Evolutionary conservation across 1,284 basidiomycete species (phyloP).

Genomic region (Crepidotus sp.): DNA sequence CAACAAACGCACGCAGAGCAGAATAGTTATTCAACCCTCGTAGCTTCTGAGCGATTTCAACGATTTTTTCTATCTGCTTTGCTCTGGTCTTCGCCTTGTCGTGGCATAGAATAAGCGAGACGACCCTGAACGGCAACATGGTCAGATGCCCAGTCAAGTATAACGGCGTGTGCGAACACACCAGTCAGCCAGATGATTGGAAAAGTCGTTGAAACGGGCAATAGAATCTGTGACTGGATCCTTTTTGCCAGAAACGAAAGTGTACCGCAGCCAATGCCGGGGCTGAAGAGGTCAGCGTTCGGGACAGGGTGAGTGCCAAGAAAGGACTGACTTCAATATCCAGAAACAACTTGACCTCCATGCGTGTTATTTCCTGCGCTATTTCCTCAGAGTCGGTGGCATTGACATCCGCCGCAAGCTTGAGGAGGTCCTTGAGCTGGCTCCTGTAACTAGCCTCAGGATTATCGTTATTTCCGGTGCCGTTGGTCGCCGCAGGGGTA

Average conservation of each 20-base stretch:
- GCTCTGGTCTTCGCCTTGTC: conserved; percentile 59
- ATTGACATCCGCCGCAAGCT: conserved; percentile 46
- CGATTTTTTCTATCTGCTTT: conserved; percentile 68
- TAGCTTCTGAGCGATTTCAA: conserved; percentile 63
- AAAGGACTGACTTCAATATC: conserved; percentile 53
- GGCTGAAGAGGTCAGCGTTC: conserved; percentile 37
- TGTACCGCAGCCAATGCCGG: conserved; percentile 71
- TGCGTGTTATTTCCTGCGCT: conserved; percentile 70
- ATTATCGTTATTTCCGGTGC: conserved; percentile 20
- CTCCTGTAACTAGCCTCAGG: conserved; percentile 36
- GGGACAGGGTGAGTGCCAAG: conserved; percentile 4
- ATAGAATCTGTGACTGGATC: conserved; percentile 56
- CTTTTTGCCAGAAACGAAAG: conserved; percentile 58
- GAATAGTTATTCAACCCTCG: conserved; percentile 72
- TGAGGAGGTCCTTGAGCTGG: conserved; percentile 54
- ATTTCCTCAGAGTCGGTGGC: conserved; percentile 50
- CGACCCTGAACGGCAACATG: conserved; percentile 43
- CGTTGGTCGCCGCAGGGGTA: conserved; percentile 20
- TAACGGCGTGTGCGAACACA: conserved; percentile 25
- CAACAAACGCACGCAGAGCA: conserved; percentile 69
- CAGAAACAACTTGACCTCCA: conserved; percentile 55
- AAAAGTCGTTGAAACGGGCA: conserved; percentile 56
- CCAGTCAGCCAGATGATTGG: conserved; percentile 74
- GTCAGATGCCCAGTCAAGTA: neutral
- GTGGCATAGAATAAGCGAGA: conserved; percentile 71